Evolutionary conservation across 208 protist species (phyloP), one percentile per base, ranked within the genome.

Genomic region (Trypanosoma avium): DNA sequence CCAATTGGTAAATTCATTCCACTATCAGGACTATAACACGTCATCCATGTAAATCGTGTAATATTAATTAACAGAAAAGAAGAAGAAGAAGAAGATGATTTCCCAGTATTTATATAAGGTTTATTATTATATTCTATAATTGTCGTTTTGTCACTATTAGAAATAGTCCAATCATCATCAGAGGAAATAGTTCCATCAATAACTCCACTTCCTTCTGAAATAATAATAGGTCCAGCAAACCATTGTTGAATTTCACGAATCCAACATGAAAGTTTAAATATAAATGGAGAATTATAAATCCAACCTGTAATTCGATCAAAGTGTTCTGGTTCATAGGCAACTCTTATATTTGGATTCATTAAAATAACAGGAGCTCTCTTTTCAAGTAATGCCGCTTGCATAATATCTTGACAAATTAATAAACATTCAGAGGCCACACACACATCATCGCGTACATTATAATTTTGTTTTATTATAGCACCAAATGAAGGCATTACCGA

Each of bases 381-480:
- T 8, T 88, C 71, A 40, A 84, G 40, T 19, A 87, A 35, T 21
- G 74, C 75, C 0, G 71, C 77, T 4, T 90, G 81, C 67, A 81
- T 69, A 4, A 90, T 61, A 58, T 88, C 86, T 52, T 86, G 61
- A 49, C 83, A 85, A 30, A 89, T 61, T 17, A 88, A 58, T 5
- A 90, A 67, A 59, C 86, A 93, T 74, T 93, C 82, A 12, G 86
- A 92, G 19, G 79, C 69, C 29, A 70, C 66, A 61, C 86, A 89
- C 24, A 86, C 77, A 15, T 87, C 67, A 48, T 81, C 68, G 2
- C 24, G 30, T 17, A 77, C 70, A 17, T 29, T 26, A n/a, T 48
- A 22, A 27, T 13, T 3, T 21, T 15, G 13, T 50, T 52, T 29
- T 17, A 19, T 19, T 19, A 19, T 43, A 27, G 70, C 73, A 19